Evolutionary conservation across 2,329 filamentous ascomycete species (phyloP).

Genomic region (Claviceps africana): DNA sequence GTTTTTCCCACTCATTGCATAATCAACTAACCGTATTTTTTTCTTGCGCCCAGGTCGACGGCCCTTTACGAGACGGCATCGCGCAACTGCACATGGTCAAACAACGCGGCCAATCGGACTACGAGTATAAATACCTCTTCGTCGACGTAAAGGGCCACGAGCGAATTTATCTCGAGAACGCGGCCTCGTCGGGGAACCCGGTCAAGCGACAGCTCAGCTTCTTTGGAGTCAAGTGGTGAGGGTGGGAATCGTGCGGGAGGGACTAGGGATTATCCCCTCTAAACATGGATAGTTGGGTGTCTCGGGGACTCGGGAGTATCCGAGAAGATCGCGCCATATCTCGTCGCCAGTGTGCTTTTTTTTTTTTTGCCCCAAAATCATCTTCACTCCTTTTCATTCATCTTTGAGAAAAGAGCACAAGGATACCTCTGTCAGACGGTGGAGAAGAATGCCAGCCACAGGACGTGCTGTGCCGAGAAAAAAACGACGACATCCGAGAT

Average conservation of each 20-base stretch:
- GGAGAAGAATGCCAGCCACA: no score
- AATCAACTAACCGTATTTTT: not conserved
- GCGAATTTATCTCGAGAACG: slow-evolving; percentile 52
- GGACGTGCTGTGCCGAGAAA: no score
- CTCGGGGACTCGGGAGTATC: no score
- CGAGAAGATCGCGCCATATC: no score
- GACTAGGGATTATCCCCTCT: not conserved
- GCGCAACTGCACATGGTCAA: slow-evolving; percentile 70
- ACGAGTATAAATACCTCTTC: slow-evolving; percentile 66
- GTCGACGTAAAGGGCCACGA: slow-evolving; percentile 63
- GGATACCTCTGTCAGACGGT: no score
- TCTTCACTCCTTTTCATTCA: no score
- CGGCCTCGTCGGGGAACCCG: slow-evolving; percentile 25
- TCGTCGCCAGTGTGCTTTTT: no score
- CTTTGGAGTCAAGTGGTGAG: slow-evolving; percentile 47
- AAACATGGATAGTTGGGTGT: not conserved
- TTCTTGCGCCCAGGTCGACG: slow-evolving; percentile 47
- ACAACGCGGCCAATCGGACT: slow-evolving; percentile 48
- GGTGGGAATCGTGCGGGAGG: no score
- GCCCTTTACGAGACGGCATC: slow-evolving; percentile 56
- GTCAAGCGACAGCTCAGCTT: slow-evolving; percentile 36
- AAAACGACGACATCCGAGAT: no score
- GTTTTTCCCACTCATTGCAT: not conserved
- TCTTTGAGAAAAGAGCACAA: no score
- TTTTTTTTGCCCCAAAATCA: no score